These are phyloP conservation scores for Datura wrightii DNA, from an alignment of 257 asterid genomes.

Conservation along the genomic window DNA sequence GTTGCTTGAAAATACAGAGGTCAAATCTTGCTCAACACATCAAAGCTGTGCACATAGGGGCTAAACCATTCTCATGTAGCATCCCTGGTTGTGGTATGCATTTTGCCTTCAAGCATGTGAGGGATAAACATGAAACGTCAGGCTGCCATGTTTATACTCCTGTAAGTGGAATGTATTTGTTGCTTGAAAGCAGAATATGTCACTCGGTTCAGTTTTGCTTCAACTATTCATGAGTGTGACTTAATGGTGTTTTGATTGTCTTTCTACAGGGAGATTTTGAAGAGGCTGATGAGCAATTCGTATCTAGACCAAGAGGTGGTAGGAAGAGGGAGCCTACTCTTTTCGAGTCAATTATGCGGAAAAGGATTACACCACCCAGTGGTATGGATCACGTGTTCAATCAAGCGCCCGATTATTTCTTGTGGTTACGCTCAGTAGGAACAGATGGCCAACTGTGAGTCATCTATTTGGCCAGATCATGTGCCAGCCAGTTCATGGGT, in stretches of 20 bases:
- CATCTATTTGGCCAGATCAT: neutral
- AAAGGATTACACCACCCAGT: conserved; percentile 66
- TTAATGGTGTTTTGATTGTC: neutral
- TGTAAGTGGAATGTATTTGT: conserved; percentile 47
- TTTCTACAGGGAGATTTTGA: conserved; percentile 72
- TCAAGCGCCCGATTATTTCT: conserved; percentile 39
- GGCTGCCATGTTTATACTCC: conserved; percentile 65
- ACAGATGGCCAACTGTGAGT: conserved; percentile 38
- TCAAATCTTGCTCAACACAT: conserved; percentile 79
- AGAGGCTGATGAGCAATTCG: conserved; percentile 70
- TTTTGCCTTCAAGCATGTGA: conserved; percentile 82
- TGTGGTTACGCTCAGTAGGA: conserved; percentile 44
- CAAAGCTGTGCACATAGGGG: conserved; percentile 70
- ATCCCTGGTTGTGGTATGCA: conserved; percentile 62
- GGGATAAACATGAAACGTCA: conserved; percentile 81
- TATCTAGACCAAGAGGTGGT: conserved; percentile 76
- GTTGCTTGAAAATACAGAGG: conserved; percentile 43
- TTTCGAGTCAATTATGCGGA: conserved; percentile 65
- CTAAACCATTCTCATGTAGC: conserved; percentile 65
- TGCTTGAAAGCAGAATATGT: neutral
- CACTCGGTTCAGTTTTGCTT: neutral
- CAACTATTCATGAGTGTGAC: neutral
- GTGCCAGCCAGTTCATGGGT: neutral
- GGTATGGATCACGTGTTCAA: conserved; percentile 53
- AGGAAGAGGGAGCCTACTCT: conserved; percentile 65